These are phyloP conservation scores for Takakia lepidozioides DNA, from an alignment of 225 moss, liverwort and hornwort species.

Conservation along the genomic window DNA sequence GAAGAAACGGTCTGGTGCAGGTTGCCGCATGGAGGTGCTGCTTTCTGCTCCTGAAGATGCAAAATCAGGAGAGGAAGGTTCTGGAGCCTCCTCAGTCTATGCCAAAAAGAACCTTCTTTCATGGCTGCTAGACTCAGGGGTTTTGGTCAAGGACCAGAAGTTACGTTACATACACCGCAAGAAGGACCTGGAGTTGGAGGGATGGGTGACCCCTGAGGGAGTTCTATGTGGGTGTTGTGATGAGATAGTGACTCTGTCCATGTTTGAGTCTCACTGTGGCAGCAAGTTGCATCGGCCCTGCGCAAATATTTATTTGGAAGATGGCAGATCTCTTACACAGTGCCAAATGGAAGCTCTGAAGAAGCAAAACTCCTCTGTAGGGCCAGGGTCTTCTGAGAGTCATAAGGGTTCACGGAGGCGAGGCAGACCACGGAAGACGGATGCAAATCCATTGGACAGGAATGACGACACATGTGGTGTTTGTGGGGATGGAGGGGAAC, in stretches of 20 bases:
- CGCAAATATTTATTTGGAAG: conserved; percentile 74
- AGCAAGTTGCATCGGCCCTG: conserved; percentile 95
- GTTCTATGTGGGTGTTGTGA: conserved; percentile 76
- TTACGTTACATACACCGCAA: conserved; percentile 65
- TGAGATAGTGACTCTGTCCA: conserved; percentile 68
- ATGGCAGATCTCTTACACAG: conserved; percentile 67
- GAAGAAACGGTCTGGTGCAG: conserved; percentile 61
- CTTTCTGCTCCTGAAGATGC: conserved; percentile 63
- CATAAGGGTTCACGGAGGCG: conserved; percentile 23
- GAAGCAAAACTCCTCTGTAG: conserved; percentile 20
- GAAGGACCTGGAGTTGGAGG: conserved; percentile 53
- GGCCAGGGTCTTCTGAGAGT: conserved; percentile 17
- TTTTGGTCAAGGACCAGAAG: conserved; percentile 54
- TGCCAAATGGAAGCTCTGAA: conserved; percentile 72
- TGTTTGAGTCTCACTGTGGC: conserved; percentile 87
- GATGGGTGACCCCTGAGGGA: conserved; percentile 67
- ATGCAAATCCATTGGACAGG: conserved; percentile 34
- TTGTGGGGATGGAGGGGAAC: conserved; percentile 83
- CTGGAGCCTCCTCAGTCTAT: conserved; percentile 10
- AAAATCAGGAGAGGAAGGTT: conserved; percentile 28
- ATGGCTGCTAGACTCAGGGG: conserved; percentile 83
- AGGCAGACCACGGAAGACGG: conserved; percentile 30
- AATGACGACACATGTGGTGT: conserved; percentile 96
- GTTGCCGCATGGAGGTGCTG: conserved; percentile 84
- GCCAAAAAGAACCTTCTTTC: conserved; percentile 75